These are phyloP conservation scores for Quercus aquifolioides DNA, from an alignment of 306 rosid genomes.

Conservation along the genomic window DNA sequence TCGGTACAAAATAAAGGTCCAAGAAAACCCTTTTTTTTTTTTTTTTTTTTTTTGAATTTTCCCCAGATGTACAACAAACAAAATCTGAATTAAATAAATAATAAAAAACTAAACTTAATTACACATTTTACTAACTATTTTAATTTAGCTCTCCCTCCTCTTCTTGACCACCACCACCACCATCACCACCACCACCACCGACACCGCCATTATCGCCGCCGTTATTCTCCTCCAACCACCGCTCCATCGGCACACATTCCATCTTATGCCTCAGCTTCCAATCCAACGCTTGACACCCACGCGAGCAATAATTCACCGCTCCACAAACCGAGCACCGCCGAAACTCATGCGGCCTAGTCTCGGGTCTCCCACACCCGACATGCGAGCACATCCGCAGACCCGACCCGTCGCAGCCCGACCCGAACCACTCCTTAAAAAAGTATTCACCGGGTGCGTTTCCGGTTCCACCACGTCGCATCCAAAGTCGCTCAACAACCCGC, in stretches of 20 bases:
- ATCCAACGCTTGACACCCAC: constrained; percentile 85
- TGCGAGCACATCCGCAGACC: constrained; percentile 59
- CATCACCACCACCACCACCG: constrained; percentile 3
- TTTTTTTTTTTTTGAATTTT: not conserved
- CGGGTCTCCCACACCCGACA: constrained; percentile 75
- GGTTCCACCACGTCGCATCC: constrained; percentile 45
- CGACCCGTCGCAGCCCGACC: constrained; percentile 16
- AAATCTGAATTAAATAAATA: not conserved
- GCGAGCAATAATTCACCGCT: constrained; percentile 75
- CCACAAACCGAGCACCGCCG: constrained; percentile 89
- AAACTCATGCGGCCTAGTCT: constrained; percentile 79
- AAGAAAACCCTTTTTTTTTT: too few species aligned
- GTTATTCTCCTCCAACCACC: constrained; percentile 27
- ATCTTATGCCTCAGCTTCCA: constrained; percentile 72
- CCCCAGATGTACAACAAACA: not conserved
- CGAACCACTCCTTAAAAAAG: constrained; percentile 76
- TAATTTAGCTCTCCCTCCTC: not conserved
- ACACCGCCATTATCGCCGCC: constrained; percentile 14
- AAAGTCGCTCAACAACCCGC: constrained; percentile 54
- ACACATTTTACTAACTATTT: not conserved
- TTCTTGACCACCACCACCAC: constrained; percentile 11
- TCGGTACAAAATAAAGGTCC: not conserved
- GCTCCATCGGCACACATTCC: constrained; percentile 45
- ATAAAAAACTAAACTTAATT: not conserved
- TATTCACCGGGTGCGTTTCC: constrained; percentile 61